Conservation (phyloP, 139 green algal species). For the Coccomyxa sp. region DNA sequence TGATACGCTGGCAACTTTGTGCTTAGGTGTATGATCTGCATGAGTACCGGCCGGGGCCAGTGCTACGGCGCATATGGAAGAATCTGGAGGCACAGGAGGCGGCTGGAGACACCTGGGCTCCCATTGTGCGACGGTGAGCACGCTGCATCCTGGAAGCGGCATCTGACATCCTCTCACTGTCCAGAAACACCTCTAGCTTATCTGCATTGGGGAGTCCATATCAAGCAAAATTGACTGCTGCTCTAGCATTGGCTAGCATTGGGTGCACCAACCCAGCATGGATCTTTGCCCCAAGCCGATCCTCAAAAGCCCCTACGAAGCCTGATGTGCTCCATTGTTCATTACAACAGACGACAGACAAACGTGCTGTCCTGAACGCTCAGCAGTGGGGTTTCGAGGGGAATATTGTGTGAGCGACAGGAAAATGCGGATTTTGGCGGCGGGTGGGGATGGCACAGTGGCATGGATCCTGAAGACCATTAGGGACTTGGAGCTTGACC, state of each 20-base stretch:
- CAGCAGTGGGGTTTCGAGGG: too few species aligned
- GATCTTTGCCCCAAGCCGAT: too few species aligned
- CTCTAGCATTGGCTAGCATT: too few species aligned
- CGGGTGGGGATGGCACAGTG: constrained; percentile 74
- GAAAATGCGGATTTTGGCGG: constrained; percentile 66
- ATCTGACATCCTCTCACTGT: background rate
- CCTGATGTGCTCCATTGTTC: too few species aligned
- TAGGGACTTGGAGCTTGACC: constrained; percentile 53
- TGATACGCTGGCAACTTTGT: background rate
- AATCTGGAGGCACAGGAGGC: constrained; percentile 49
- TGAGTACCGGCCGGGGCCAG: constrained; percentile 54
- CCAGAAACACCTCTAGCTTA: too few species aligned
- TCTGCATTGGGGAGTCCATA: too few species aligned
- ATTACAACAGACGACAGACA: too few species aligned
- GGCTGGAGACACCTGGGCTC: constrained; percentile 38
- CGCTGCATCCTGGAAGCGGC: background rate
- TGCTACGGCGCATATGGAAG: constrained; percentile 63
- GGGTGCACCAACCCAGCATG: too few species aligned
- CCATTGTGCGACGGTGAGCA: constrained; percentile 25
- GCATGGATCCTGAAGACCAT: constrained; percentile 72
- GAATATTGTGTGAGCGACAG: background rate
- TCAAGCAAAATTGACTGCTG: too few species aligned
- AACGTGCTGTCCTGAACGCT: too few species aligned
- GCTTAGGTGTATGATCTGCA: constrained; percentile 77
- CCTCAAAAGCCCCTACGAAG: too few species aligned